phyloP scores from a whole-genome alignment of 257 asterid genomes.

The Nicotiana obtusifolia region DNA sequence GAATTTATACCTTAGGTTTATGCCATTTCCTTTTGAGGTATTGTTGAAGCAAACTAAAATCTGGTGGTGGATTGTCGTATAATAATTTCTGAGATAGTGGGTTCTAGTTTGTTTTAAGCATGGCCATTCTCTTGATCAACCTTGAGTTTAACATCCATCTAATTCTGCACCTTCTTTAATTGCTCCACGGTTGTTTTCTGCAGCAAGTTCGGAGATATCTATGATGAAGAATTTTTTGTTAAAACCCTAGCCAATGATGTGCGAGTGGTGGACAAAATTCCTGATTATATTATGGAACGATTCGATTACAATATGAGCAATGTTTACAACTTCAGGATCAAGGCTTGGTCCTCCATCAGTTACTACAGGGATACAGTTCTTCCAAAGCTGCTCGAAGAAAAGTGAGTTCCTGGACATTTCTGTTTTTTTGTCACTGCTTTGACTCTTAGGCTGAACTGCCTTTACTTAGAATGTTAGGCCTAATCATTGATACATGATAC shows the following conservation, averaged over 20 bases:
- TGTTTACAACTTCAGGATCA: conserved; percentile 87
- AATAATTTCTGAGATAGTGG: neutral
- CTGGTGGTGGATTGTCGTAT: neutral
- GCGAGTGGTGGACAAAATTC: conserved; percentile 59
- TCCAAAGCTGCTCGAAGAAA: conserved; percentile 91
- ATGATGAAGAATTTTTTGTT: conserved; percentile 79
- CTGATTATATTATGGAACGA: conserved; percentile 80
- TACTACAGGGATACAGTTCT: conserved; percentile 77
- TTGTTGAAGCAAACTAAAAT: neutral
- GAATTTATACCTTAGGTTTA: conserved; percentile 4
- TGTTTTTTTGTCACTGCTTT: neutral
- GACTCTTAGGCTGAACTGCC: neutral
- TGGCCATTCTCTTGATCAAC: neutral
- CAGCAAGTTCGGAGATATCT: conserved; percentile 94
- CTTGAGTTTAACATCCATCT: neutral
- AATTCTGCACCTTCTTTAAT: conserved; percentile 7
- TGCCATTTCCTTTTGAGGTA: neutral
- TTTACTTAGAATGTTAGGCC: neutral
- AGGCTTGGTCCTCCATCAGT: conserved; percentile 85
- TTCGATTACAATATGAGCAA: conserved; percentile 83
- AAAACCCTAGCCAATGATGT: conserved; percentile 74
- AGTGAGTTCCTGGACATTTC: conserved; percentile 46
- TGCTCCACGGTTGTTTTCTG: conserved; percentile 27
- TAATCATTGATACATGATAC: no score
- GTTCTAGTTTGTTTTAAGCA: neutral